These are phyloP conservation scores for Ganoderma sinense DNA, from an alignment of 1,284 basidiomycete species.

Conservation along the genomic window DNA sequence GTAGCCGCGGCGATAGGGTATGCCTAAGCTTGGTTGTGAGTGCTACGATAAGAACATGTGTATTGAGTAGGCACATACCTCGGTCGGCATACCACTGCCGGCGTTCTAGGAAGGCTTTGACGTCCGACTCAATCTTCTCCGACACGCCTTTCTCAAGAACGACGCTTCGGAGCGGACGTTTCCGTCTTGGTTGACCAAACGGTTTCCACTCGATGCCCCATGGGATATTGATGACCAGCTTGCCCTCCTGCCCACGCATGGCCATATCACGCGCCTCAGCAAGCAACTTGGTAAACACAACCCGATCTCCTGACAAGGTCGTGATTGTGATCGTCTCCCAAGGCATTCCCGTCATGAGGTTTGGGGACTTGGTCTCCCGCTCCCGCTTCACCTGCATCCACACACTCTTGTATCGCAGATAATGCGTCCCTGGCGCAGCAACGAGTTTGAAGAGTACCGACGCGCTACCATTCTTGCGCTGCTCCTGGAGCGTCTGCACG, in stretches of 20 bases:
- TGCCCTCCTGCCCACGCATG: conserved; percentile 88
- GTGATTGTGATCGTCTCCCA: conserved; percentile 99
- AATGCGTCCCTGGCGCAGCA: conserved; percentile 95
- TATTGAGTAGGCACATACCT: conserved; percentile 58
- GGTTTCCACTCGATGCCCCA: conserved; percentile 98
- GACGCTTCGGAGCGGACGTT: conserved; percentile 91
- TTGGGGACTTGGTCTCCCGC: conserved; percentile 92
- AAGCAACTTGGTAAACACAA: conserved; percentile 84
- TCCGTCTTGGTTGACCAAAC: conserved; percentile 92
- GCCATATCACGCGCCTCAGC: conserved; percentile 91
- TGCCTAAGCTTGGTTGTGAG: conserved; percentile 66
- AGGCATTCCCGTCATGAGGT: conserved; percentile 90
- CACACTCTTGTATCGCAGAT: conserved; percentile 87
- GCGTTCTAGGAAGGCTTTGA: conserved; percentile 84
- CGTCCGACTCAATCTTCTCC: conserved; percentile 83
- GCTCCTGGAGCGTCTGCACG: conserved; percentile 91
- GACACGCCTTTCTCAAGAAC: conserved; percentile 85
- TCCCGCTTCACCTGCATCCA: conserved; percentile 99
- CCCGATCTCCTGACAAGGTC: conserved; percentile 86
- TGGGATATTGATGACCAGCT: conserved; percentile 95
- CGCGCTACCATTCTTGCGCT: conserved; percentile 88
- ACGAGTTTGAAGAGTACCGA: conserved; percentile 92
- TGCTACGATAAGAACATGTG: conserved; percentile 13
- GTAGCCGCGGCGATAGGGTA: conserved; percentile 97
- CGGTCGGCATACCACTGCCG: conserved; percentile 97